Evolutionary conservation across 2,329 filamentous ascomycete species (phyloP).

Genomic region (Peltaster fructicola): DNA sequence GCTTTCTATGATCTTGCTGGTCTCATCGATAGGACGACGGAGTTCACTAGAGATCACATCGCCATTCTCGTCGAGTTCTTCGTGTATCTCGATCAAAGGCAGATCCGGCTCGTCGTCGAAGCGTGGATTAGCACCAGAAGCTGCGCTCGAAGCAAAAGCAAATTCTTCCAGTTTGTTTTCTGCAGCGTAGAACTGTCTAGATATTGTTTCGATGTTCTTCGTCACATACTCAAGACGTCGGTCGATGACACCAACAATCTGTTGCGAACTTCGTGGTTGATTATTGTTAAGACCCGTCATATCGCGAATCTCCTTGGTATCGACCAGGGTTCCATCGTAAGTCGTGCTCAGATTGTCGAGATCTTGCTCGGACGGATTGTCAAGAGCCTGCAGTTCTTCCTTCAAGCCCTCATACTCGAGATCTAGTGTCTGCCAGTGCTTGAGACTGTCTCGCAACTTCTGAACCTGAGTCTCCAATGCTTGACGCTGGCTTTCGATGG

Average conservation of each 20-base stretch:
- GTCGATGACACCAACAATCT: slow-evolving; percentile 50
- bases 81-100: slow-evolving; percentile 77
- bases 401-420: slow-evolving; percentile 80
- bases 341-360: slow-evolving; percentile 31
- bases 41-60: slow-evolving; percentile 49
- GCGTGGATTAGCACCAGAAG: slow-evolving; percentile 24
- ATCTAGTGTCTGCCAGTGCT: slow-evolving; percentile 82
- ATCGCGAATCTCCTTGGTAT: slow-evolving; percentile 39
- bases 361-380: slow-evolving; percentile 18
- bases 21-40: slow-evolving; percentile 43
- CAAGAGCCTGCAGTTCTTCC: slow-evolving; percentile 52
- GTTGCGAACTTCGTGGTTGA: slow-evolving; percentile 34
- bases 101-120: slow-evolving; percentile 45
- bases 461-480: slow-evolving; percentile 59
- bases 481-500: slow-evolving; percentile 57
- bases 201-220: slow-evolving; percentile 57
- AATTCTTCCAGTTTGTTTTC: slow-evolving; percentile 54
- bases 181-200: slow-evolving; percentile 51
- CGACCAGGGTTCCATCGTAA: slow-evolving; percentile 48
- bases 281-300: slow-evolving; percentile 29
- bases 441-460: slow-evolving; percentile 57
- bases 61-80: slow-evolving; percentile 79
- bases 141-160: slow-evolving; percentile 13
- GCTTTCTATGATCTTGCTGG: slow-evolving; percentile 51
- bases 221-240: slow-evolving; percentile 79